Evolutionary conservation across 176 grass and related monocot genomes (phyloP), one percentile per base, ranked within the genome.

Genomic region (Musa itinerans): DNA sequence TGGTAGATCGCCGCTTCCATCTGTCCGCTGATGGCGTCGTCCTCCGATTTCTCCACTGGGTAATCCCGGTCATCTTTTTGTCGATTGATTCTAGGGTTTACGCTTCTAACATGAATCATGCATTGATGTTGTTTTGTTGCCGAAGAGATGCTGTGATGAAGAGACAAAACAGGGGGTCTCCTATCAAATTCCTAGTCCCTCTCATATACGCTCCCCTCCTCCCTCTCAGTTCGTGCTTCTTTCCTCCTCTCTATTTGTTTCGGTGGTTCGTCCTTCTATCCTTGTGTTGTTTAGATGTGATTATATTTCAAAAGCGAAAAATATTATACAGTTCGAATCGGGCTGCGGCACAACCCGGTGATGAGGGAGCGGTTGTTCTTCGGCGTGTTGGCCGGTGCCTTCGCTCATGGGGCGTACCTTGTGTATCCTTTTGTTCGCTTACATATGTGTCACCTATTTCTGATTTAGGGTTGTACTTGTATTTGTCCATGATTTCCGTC

Each of bases 391-490:
- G 88, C 90, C 19, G 88, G 88, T 67, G 95, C 90, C 1, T 93
- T 98, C 72, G 95, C 77, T 77, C 95, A 98, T 26, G 88, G 90
- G 54, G 71, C 88, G 74, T 98, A 98, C 84, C 83, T 98, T 75
- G 86, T 98, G 95, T 98, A 89, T 75, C 86, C 80, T 63, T 77
- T 68, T 57, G 17, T 6, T 70, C 34, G 66, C 29, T 49, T 1
- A 10, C 16, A 48, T 50, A 16, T 19, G 11, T 50, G 48, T 16
- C 15, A 4, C 17, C 51, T 70, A 48, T 69, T 70, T 10, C 68
- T 11, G 34, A 70, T 70, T 70, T 50, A 50, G 9, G 43, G 2
- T 50, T 50, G 8, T 48, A n/a, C 10, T 70, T 4, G 20, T 7
- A 8, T 69, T 69, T 50, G 1, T 65, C 11, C 25, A 65, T 17